Conservation (phyloP, 208 protist species). For the Wallacemonas sp. region DNA sequence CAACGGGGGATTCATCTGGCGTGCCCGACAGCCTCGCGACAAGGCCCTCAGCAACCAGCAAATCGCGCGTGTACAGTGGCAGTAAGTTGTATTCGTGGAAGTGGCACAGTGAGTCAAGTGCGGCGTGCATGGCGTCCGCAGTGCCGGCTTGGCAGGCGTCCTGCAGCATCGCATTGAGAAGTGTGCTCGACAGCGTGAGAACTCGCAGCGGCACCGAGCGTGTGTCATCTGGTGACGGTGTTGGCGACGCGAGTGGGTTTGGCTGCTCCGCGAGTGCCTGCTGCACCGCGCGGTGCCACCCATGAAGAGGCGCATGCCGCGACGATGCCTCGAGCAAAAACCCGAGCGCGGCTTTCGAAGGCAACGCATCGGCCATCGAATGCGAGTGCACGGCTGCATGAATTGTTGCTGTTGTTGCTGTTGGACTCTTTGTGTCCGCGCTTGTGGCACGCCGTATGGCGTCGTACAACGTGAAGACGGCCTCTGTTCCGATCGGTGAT, state of each 20-base stretch:
- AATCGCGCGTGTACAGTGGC: background rate
- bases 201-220: background rate
- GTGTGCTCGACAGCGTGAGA: background rate
- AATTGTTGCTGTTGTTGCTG: background rate
- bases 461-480: slow-evolving; percentile 18
- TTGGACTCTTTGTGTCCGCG: background rate
- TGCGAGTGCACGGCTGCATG: too few relatives aligned
- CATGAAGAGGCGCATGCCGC: background rate
- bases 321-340: background rate
- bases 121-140: background rate
- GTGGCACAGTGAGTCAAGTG: background rate
- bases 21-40: too few relatives aligned
- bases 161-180: background rate
- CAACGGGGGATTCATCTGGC: too few relatives aligned
- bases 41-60: too few relatives aligned
- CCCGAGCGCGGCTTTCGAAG: too few relatives aligned
- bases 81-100: background rate
- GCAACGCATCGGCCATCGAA: too few relatives aligned
- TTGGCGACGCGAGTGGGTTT: background rate
- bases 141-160: background rate
- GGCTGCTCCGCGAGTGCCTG: background rate
- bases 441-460: slow-evolving; percentile 9
- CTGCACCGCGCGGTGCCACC: background rate
- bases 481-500: slow-evolving; percentile 14
- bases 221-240: background rate